Evolutionary conservation across 768 basidiomycete genomes (phyloP), one percentile per base, ranked within the genome.

Genomic region (Phylloporus arenicola): DNA sequence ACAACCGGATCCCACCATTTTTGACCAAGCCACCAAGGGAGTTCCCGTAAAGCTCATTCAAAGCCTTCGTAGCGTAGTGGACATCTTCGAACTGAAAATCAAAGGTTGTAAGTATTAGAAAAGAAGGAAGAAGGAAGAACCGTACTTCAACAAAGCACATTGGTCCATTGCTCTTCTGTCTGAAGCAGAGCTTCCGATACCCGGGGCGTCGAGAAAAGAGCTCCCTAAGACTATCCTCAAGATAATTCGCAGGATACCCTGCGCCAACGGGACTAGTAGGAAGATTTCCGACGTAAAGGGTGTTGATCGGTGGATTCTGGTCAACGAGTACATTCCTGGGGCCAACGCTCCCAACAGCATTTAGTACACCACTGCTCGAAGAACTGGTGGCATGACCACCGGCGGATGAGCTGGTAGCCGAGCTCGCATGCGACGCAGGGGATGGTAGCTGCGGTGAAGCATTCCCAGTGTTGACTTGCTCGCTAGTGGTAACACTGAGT

Each of bases 141-240:
- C 66, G 22, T 60, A 92, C 91, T 83, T 99, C 96, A 40, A 98
- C 93, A 67, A 98, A 98, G 69, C 96, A 98, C 94, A 98, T 98
- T 8, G 95, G 95, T 1, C 96, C 94, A 60, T 94, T 94, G 65
- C 82, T 90, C 74, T 99, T 99, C 63, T 95, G 92, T 47, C 94
- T 78, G 75, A 93, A 98, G 62, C 86, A 92, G 55, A 99, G 78
- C 60, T 94, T 88, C 51, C 91, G 86, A 70, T 84, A 99, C 3
- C 96, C 96, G 4, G 81, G 78, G 38, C 84, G 86, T 27, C 75
- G 74, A 25, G 79, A 76, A 68, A 99, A 99, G 42, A 96, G 72
- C 34, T 84, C 82, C 50, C 92, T 78, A 22, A 99, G 74, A 30
- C 81, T 83, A 51, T 94, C 91, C 69, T 99, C 94, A 3, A 99